Evolutionary conservation across 2,329 filamentous ascomycete genomes (phyloP).

Genomic region (Ophiosphaerella korrae): DNA sequence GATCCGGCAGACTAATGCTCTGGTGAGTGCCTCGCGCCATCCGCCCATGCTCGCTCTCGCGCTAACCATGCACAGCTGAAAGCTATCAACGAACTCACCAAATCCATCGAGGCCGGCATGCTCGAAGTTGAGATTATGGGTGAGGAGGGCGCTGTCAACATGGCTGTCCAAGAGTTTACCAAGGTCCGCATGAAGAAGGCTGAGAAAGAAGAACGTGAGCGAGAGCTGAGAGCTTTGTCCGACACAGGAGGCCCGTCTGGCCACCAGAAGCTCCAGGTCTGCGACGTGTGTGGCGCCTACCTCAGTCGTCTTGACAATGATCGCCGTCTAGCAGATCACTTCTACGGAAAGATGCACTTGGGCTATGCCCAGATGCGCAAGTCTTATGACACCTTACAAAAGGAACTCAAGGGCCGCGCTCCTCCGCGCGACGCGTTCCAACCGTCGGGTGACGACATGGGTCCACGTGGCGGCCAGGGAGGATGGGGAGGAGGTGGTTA

Average conservation of each 20-base stretch:
- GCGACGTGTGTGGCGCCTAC: slow-evolving; percentile 97
- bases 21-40: slow-evolving; percentile 55
- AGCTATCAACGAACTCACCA: slow-evolving; percentile 78
- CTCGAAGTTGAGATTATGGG: slow-evolving; percentile 85
- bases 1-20: slow-evolving; percentile 88
- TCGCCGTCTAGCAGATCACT: slow-evolving; percentile 90
- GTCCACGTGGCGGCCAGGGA: slow-evolving; percentile 28
- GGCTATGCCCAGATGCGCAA: slow-evolving; percentile 98
- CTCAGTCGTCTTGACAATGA: slow-evolving; percentile 93
- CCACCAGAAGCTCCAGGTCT: slow-evolving; percentile 97
- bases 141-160: slow-evolving; percentile 77
- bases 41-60: not conserved
- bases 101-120: slow-evolving; percentile 79
- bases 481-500: slow-evolving; percentile 28
- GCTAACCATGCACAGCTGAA: slow-evolving; percentile 63
- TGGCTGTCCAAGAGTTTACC: slow-evolving; percentile 86
- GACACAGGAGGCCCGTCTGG: slow-evolving; percentile 92
- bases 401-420: slow-evolving; percentile 78
- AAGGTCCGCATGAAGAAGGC: slow-evolving; percentile 80
- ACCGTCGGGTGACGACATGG: slow-evolving; percentile 28
- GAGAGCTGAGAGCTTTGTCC: slow-evolving; percentile 85
- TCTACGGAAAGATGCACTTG: slow-evolving; percentile 99
- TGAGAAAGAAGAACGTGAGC: slow-evolving; percentile 81
- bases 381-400: slow-evolving; percentile 83
- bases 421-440: slow-evolving; percentile 57